Conservation (phyloP, 257 asterid species). For the Cynanchum wilfordii region DNA sequence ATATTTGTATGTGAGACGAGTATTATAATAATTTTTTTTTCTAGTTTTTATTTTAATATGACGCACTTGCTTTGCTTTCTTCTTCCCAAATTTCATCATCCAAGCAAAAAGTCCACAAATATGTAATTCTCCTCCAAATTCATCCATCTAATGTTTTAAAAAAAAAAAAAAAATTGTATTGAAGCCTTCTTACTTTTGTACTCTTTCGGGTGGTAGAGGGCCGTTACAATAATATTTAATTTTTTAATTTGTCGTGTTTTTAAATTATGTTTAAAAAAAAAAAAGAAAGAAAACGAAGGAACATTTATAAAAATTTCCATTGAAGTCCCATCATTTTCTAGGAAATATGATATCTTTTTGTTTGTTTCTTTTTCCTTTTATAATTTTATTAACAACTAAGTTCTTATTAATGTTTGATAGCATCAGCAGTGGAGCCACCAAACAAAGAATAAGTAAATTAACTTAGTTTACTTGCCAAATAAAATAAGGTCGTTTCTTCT, state of each 20-base stretch:
- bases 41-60: too few species aligned
- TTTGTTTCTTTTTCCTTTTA: not conserved
- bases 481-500: too few species aligned
- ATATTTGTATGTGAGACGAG: too few species aligned
- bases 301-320: not conserved
- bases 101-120: too few species aligned
- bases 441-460: not conserved
- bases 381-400: not conserved
- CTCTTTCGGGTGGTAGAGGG: not conserved
- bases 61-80: too few species aligned
- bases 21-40: too few species aligned
- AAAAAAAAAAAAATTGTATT: not conserved
- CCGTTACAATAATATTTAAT: too few species aligned
- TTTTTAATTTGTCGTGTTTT: not conserved
- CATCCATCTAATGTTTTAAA: too few species aligned
- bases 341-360: not conserved
- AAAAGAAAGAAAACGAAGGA: not conserved
- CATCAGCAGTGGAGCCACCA: not conserved
- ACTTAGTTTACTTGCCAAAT: not conserved
- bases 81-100: too few species aligned
- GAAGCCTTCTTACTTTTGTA: slow-evolving; percentile 3
- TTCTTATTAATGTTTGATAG: too few species aligned
- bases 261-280: not conserved
- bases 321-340: not conserved
- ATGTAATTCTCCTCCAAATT: too few species aligned